A percentile compares a stretch with the other conserved stretches of the same genome.
Evolutionary conservation across 2,329 filamentous ascomycete genomes (phyloP).

Genomic region (Diplodia intermedia): DNA sequence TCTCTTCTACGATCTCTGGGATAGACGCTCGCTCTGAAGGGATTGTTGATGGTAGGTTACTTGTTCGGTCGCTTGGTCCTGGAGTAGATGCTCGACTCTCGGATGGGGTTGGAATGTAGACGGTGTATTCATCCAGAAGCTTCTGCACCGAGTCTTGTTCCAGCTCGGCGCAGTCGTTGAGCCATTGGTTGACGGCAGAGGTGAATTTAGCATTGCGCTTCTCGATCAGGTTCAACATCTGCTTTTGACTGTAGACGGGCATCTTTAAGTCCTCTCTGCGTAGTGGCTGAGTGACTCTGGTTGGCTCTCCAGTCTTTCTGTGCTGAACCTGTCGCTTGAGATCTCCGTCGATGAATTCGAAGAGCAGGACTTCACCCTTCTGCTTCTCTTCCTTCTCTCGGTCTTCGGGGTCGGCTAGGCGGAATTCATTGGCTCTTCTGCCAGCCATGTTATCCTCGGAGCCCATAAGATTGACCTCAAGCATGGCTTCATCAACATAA

Average conservation of each 20-base stretch:
- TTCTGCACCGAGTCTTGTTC: constrained; percentile 70
- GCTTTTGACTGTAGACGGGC: constrained; percentile 90
- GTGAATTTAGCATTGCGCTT: constrained; percentile 86
- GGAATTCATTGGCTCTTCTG: constrained; percentile 56
- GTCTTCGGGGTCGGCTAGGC: constrained; percentile 40
- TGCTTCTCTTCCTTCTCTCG: constrained; percentile 48
- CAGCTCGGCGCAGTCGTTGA: constrained; percentile 74
- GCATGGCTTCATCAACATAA: constrained; percentile 83
- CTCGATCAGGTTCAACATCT: constrained; percentile 87
- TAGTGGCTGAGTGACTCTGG: constrained; percentile 70
- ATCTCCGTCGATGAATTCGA: constrained; percentile 93
- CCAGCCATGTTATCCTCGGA: constrained; percentile 71
- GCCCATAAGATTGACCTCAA: constrained; percentile 80
- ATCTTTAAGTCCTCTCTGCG: constrained; percentile 84
- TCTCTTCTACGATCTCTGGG: constrained; percentile 81
- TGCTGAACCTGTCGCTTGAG: constrained; percentile 79
- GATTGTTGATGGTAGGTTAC: constrained; percentile 69
- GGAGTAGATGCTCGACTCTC: constrained; percentile 53
- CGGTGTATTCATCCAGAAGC: constrained; percentile 65
- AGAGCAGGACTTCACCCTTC: constrained; percentile 76
- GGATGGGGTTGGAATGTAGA: constrained; percentile 68
- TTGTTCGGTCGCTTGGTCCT: constrained; percentile 42
- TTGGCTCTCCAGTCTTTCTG: constrained; percentile 75
- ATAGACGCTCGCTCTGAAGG: constrained; percentile 81
- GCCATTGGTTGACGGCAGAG: constrained; percentile 76